A percentile compares a stretch with the other conserved stretches of the same genome.
These are phyloP conservation scores for Venturia oleaginea DNA, from an alignment of 2,329 filamentous ascomycete species.

Conservation along the genomic window DNA sequence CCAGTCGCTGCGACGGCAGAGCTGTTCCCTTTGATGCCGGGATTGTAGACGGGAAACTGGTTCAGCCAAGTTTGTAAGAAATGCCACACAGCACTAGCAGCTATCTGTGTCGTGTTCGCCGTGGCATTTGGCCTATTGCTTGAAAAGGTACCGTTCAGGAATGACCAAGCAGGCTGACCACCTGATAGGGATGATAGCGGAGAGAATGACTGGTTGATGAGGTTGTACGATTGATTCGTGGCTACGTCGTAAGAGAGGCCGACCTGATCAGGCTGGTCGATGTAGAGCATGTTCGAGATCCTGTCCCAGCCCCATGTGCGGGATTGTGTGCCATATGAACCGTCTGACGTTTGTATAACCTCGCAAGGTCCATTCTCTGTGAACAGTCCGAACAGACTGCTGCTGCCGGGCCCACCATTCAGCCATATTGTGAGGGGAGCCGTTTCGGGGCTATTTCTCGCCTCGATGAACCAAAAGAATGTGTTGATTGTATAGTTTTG, in stretches of 20 bases:
- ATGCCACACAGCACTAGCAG: conserved; percentile 55
- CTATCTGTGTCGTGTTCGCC: conserved; percentile 46
- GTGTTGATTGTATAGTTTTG: conserved; percentile 52
- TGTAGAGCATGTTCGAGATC: conserved; percentile 49
- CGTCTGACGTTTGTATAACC: conserved; percentile 34
- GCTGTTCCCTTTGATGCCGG: conserved; percentile 32
- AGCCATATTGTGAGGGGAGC: conserved; percentile 52
- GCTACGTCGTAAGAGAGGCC: conserved; percentile 58
- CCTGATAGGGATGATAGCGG: conserved; percentile 27
- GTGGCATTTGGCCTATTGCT: conserved; percentile 42
- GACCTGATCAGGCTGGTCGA: conserved; percentile 59
- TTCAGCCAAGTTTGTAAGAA: conserved; percentile 53
- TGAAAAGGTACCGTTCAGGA: conserved; percentile 57
- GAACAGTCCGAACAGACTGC: conserved; percentile 57
- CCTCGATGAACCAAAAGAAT: conserved; percentile 59
- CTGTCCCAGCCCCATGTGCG: conserved; percentile 59
- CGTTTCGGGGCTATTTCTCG: conserved; percentile 42
- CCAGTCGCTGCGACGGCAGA: conserved; percentile 37
- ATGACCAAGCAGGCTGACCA: conserved; percentile 31
- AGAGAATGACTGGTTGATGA: conserved; percentile 31
- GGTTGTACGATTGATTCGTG: conserved; percentile 28
- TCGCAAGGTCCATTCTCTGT: conserved; percentile 45
- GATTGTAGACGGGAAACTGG: conserved; percentile 50
- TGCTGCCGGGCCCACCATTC: conserved; percentile 58
- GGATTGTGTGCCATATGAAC: conserved; percentile 44